phyloP scores from a whole-genome alignment of 139 green algal genomes.

The Diplosphaera chodatii region DNA sequence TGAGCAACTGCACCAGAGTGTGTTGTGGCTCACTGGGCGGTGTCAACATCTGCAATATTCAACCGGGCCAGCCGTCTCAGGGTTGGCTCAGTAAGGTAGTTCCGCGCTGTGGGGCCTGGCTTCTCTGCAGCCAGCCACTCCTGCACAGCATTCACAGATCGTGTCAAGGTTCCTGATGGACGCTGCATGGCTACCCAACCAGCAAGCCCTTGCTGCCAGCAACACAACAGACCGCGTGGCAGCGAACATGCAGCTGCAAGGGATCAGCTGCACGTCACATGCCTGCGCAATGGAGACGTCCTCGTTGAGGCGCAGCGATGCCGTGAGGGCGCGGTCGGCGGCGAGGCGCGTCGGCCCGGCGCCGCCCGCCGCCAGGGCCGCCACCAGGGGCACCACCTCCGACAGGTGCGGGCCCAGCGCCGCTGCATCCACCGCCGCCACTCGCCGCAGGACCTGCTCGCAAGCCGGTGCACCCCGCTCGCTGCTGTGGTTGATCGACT shows the following conservation, averaged over 20 bases:
- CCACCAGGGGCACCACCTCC: slow-evolving; percentile 54
- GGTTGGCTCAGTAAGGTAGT: slow-evolving; percentile 51
- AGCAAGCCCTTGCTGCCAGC: slow-evolving; percentile 3
- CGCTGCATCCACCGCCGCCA: slow-evolving; percentile 18
- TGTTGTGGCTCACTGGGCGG: no score
- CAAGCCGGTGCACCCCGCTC: no score
- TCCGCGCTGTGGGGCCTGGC: slow-evolving; percentile 34
- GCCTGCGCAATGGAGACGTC: slow-evolving; percentile 3
- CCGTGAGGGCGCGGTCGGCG: slow-evolving; percentile 40
- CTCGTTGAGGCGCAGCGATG: slow-evolving; percentile 34
- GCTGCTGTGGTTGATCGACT: no score
- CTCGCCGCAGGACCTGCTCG: slow-evolving; percentile 32
- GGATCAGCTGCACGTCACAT: slow-evolving; percentile 1
- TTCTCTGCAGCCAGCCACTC: slow-evolving; percentile 35
- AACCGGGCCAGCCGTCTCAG: slow-evolving; percentile 46
- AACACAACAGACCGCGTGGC: no score
- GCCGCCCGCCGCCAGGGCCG: slow-evolving; percentile 31
- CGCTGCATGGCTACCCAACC: no score
- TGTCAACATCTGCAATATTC: no score
- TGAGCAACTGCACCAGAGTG: no score
- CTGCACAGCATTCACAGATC: no score
- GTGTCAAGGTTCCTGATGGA: slow-evolving; percentile 16
- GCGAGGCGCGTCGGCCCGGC: slow-evolving; percentile 41
- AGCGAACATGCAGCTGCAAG: no score
- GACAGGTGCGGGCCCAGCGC: slow-evolving; percentile 47